These are phyloP conservation scores for Eucalyptus pumila DNA, from an alignment of 345 rosid species.

Conservation along the genomic window DNA sequence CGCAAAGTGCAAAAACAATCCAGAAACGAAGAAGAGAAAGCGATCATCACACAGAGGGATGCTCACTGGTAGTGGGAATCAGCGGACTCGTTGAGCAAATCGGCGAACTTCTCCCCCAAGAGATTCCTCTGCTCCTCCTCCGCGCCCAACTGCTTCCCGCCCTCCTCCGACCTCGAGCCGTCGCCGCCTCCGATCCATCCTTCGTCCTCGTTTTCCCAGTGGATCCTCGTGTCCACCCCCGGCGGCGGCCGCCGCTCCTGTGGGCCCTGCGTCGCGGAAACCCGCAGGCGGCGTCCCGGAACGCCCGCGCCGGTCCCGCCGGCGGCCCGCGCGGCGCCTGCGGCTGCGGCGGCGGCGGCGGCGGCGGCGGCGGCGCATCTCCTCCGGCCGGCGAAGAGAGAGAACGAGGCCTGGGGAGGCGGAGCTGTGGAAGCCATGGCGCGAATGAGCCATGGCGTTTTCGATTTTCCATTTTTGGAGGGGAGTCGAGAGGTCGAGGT, in stretches of 20 bases:
- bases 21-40: background rate
- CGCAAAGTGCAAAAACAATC: background rate
- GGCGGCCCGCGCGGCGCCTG: too few relatives aligned
- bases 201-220: conserved; percentile 82
- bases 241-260: conserved; percentile 19
- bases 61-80: conserved; percentile 92
- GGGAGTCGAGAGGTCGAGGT: background rate
- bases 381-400: background rate
- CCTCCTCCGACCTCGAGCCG: background rate
- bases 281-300: background rate
- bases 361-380: background rate
- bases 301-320: background rate
- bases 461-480: background rate
- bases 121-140: conserved; percentile 25
- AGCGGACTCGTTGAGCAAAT: conserved; percentile 59
- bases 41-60: background rate
- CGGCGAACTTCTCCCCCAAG: conserved; percentile 50
- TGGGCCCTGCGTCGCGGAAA: conserved; percentile 5
- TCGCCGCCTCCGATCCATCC: conserved; percentile 72
- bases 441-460: background rate
- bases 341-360: background rate
- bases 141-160: background rate
- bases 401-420: background rate
- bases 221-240: conserved; percentile 87
- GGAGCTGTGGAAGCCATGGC: background rate